Evolutionary conservation across 768 basidiomycete species (phyloP).

Genomic region (Suillus placidus): DNA sequence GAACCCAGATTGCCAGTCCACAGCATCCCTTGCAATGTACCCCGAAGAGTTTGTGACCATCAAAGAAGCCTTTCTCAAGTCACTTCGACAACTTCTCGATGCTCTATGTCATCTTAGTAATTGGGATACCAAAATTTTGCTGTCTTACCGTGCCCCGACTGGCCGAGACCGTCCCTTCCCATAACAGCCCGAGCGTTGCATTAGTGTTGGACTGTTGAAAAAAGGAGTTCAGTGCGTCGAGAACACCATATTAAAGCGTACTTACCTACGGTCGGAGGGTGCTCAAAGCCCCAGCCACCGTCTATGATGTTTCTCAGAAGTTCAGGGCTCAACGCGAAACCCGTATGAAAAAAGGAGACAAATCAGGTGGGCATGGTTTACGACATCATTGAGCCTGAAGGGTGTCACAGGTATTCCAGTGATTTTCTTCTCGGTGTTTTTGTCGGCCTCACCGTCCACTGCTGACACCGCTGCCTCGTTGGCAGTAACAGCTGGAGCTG

Average conservation of each 20-base stretch:
- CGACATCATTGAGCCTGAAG: slow-evolving; percentile 67
- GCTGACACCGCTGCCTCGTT: slow-evolving; percentile 51
- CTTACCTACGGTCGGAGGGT: slow-evolving; percentile 86
- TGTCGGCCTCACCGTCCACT: slow-evolving; percentile 58
- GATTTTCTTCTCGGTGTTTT: slow-evolving; percentile 91
- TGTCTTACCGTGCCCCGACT: slow-evolving; percentile 98
- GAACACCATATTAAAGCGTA: slow-evolving; percentile 36
- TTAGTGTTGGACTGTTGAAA: slow-evolving; percentile 89
- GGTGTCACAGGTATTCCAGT: slow-evolving; percentile 99
- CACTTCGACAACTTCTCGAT: slow-evolving; percentile 37
- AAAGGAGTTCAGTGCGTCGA: slow-evolving; percentile 9
- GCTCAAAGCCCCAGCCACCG: slow-evolving; percentile 98
- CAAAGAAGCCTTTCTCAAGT: slow-evolving; percentile 58
- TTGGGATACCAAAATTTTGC: slow-evolving; percentile 42
- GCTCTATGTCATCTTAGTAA: slow-evolving; percentile 15
- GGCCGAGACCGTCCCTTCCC: slow-evolving; percentile 98
- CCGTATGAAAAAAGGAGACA: slow-evolving; percentile 50
- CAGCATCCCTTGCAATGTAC: slow-evolving; percentile 68
- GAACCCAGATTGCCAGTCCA: slow-evolving; percentile 49
- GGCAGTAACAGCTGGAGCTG: slow-evolving; percentile 45
- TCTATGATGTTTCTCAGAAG: slow-evolving; percentile 87
- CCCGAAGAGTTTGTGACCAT: slow-evolving; percentile 60
- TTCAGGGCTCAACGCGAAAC: slow-evolving; percentile 97
- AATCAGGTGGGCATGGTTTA: not conserved
- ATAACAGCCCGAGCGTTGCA: slow-evolving; percentile 99